Conservation (phyloP, 2,329 filamentous ascomycete species). For the Penicillium sp. region DNA sequence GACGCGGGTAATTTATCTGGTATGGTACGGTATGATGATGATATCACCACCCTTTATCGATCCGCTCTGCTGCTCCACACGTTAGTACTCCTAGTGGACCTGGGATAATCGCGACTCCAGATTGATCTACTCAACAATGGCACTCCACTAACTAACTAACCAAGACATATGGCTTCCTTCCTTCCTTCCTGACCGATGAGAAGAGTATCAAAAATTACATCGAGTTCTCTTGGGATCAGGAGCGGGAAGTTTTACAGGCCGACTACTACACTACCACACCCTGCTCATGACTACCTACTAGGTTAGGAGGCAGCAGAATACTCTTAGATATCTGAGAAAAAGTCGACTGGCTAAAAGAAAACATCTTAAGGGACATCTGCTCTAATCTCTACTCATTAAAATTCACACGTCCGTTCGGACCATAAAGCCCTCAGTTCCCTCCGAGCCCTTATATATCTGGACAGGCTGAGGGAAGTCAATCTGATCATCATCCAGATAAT, state of each 20-base stretch:
- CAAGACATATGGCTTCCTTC: not conserved
- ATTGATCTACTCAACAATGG: not conserved
- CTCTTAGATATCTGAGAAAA: not conserved
- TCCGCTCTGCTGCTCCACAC: not conserved
- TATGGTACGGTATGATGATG: not conserved
- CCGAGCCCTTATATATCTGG: not conserved
- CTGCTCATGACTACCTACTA: not conserved
- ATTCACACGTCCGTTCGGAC: not conserved
- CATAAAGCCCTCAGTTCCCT: not conserved
- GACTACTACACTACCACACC: not conserved
- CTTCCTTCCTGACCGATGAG: not conserved
- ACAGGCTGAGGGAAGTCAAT: conserved; percentile 33
- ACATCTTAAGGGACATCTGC: not conserved
- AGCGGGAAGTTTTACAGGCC: not conserved
- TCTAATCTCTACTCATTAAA: not conserved
- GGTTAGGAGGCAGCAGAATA: not conserved
- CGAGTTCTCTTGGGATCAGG: not conserved
- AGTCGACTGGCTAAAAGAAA: not conserved
- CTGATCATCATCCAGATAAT: conserved; percentile 40
- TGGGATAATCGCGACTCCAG: not conserved
- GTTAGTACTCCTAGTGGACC: no score
- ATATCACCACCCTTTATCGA: not conserved
- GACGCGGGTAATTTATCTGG: not conserved
- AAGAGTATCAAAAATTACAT: not conserved
- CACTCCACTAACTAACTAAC: not conserved